Conservation (phyloP, 2,329 filamentous ascomycete genomes). For the Myriosclerotinia duriaeana region DNA sequence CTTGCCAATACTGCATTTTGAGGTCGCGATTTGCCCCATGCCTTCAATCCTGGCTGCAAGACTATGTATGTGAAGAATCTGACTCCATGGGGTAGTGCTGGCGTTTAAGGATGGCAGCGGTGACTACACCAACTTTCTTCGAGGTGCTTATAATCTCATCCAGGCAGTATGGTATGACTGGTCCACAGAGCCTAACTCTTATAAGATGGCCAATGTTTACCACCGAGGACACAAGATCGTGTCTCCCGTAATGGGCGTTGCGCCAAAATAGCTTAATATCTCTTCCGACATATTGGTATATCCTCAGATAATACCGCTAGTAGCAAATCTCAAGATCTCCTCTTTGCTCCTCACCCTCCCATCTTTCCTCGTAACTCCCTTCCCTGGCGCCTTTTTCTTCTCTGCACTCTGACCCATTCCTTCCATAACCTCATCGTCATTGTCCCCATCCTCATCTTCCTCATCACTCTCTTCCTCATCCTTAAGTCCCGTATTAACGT, state of each 20-base stretch:
- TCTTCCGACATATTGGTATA: not conserved
- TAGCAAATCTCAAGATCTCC: conserved; percentile 52
- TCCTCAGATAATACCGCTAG: conserved; percentile 43
- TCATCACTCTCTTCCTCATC: conserved; percentile 58
- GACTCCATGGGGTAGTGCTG: not conserved
- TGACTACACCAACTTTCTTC: not conserved
- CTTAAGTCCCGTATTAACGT: conserved; percentile 69
- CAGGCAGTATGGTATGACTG: not conserved
- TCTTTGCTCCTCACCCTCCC: conserved; percentile 41
- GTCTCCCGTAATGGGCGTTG: not conserved
- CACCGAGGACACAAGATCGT: not conserved
- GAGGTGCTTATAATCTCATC: not conserved
- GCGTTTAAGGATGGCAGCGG: not conserved
- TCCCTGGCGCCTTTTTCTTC: conserved; percentile 30
- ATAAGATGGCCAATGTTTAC: not conserved
- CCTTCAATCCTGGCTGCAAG: not conserved
- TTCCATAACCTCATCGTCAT: conserved; percentile 58
- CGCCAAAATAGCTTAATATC: conserved; percentile 4
- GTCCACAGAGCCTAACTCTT: not conserved
- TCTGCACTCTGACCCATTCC: conserved; percentile 35
- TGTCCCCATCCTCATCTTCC: conserved; percentile 47
- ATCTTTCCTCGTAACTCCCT: conserved; percentile 26
- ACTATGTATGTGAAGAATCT: not conserved
- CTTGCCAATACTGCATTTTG: not conserved
- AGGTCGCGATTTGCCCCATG: too few relatives aligned